Conservation (phyloP, 2,329 filamentous ascomycete genomes). For the Venturia oleaginea region DNA sequence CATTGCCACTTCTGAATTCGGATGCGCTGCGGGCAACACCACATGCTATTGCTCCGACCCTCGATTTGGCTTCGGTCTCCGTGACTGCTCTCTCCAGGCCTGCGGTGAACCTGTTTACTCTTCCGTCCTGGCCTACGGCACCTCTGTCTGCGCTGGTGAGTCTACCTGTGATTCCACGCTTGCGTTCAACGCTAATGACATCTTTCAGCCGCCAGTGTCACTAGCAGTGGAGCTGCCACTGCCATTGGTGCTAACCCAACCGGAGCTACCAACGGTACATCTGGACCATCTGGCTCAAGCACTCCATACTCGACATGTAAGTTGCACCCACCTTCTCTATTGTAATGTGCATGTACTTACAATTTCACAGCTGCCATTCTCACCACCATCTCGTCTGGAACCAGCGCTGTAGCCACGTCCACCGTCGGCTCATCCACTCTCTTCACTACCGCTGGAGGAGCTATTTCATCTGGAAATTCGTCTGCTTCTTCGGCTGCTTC, state of each 20-base stretch:
- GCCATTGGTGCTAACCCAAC: constrained; percentile 16
- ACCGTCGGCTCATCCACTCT: constrained; percentile 22
- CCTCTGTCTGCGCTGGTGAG: constrained; percentile 26
- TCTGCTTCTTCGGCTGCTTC: not conserved
- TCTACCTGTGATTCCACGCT: not conserved
- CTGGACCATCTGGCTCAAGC: constrained; percentile 12
- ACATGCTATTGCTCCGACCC: constrained; percentile 36
- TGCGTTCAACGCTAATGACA: not conserved
- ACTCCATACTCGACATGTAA: constrained; percentile 4
- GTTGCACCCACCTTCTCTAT: not conserved
- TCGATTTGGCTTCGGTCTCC: constrained; percentile 38
- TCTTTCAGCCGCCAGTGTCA: not conserved
- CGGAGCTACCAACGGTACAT: constrained; percentile 19
- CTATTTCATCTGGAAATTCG: not conserved
- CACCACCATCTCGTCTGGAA: constrained; percentile 19
- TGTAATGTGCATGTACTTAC: not conserved
- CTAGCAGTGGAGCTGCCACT: not conserved
- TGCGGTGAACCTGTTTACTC: constrained; percentile 25
- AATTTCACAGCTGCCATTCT: constrained; percentile 19
- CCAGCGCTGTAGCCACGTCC: constrained; percentile 18
- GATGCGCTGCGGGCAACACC: constrained; percentile 30
- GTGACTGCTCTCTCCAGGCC: constrained; percentile 37
- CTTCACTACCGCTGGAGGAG: constrained; percentile 7
- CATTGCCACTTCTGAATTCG: constrained; percentile 30
- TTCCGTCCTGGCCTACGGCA: constrained; percentile 26